Evolutionary conservation across 2,329 filamentous ascomycete species (phyloP).

Genomic region (Aspergillus sp.): DNA sequence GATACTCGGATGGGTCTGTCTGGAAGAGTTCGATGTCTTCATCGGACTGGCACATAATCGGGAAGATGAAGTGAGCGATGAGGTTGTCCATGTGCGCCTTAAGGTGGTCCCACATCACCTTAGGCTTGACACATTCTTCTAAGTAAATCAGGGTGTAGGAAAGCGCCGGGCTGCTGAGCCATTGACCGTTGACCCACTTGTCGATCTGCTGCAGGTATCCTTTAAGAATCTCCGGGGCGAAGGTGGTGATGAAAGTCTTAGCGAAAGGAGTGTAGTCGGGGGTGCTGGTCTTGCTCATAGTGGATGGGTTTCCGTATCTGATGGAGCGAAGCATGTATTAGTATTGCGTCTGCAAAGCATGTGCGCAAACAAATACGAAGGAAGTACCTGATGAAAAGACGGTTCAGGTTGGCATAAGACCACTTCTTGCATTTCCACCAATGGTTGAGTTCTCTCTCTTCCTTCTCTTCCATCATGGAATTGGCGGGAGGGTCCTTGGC

Average conservation of each 20-base stretch:
- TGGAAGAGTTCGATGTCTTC: constrained; percentile 93
- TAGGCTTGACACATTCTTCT: constrained; percentile 95
- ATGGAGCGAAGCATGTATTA: constrained; percentile 5
- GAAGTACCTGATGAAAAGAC: constrained; percentile 76
- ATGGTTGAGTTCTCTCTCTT: constrained; percentile 86
- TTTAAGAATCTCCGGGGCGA: constrained; percentile 93
- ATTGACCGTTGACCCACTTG: constrained; percentile 93
- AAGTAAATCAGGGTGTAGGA: constrained; percentile 92
- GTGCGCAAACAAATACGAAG: background rate
- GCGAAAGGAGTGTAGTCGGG: constrained; percentile 75
- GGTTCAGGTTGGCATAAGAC: constrained; percentile 96
- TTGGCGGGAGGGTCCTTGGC: constrained; percentile 73
- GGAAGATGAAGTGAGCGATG: constrained; percentile 91
- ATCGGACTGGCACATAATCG: constrained; percentile 82
- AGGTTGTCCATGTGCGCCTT: constrained; percentile 90
- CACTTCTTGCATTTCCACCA: constrained; percentile 99
- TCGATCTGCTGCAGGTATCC: constrained; percentile 92
- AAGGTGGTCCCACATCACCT: constrained; percentile 91
- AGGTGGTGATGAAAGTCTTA: constrained; percentile 82
- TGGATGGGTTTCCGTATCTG: constrained; percentile 83
- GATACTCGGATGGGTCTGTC: constrained; percentile 89
- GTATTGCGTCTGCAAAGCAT: background rate
- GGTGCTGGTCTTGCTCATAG: constrained; percentile 64
- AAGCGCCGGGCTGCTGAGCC: constrained; percentile 89
- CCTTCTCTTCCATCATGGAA: constrained; percentile 70